These are phyloP conservation scores for Phytophthora syringae DNA, from an alignment of 352 stramenopile species.

Conservation along the genomic window DNA sequence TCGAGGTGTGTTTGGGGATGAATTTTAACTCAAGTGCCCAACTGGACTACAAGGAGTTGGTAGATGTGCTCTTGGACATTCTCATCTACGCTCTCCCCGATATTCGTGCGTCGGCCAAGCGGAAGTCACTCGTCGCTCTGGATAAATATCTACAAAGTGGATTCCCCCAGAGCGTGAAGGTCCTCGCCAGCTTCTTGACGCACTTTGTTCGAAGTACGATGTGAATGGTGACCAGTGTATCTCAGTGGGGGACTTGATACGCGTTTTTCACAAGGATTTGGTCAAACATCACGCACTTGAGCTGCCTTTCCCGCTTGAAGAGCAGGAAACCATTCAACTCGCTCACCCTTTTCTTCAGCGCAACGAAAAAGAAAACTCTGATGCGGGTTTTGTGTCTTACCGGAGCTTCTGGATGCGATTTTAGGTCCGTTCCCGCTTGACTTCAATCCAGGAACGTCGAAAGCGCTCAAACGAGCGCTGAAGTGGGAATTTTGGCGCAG, in stretches of 20 bases:
- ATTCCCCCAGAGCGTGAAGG: slow-evolving; percentile 32
- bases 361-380: not conserved
- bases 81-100: slow-evolving; percentile 53
- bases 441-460: slow-evolving; percentile 1
- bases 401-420: slow-evolving; percentile 43
- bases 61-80: slow-evolving; percentile 60
- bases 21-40: slow-evolving; percentile 61
- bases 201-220: slow-evolving; percentile 62
- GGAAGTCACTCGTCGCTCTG: slow-evolving; percentile 28
- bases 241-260: slow-evolving; percentile 41
- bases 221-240: slow-evolving; percentile 42
- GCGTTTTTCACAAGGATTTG: slow-evolving; percentile 48
- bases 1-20: slow-evolving; percentile 70
- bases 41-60: slow-evolving; percentile 59
- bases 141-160: slow-evolving; percentile 52
- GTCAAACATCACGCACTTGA: slow-evolving; percentile 38
- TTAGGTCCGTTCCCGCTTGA: slow-evolving; percentile 23
- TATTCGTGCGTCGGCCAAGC: slow-evolving; percentile 24
- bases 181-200: slow-evolving; percentile 33
- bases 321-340: slow-evolving; percentile 46
- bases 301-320: slow-evolving; percentile 41
- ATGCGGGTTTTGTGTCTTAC: slow-evolving; percentile 41
- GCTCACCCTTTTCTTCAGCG: slow-evolving; percentile 24
- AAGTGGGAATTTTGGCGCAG: slow-evolving; percentile 47
- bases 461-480: slow-evolving; percentile 19